Evolutionary conservation across 768 basidiomycete species (phyloP), one percentile per base, ranked within the genome.

Genomic region (Dendrothele bispora): DNA sequence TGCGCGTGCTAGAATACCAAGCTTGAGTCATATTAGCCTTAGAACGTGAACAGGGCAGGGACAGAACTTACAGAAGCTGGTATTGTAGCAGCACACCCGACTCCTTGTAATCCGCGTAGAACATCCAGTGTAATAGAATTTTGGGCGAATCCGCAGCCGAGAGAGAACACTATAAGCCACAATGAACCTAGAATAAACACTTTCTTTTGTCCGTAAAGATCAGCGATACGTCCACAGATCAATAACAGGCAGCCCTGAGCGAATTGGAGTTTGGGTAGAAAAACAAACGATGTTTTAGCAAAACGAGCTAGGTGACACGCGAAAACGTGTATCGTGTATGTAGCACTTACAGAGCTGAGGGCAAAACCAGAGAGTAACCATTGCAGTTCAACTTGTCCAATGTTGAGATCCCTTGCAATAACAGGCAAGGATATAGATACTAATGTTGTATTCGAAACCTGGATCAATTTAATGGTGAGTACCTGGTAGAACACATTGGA

Each of bases 1-100:
- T 0, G 83, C 71, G 39, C 86, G 77, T 0, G 93, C 92, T 27
- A 95, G 74, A 48, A 91, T 93, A 1, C 93, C 92, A 2, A 93
- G 61, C 82, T 90, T 50, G 17, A 44, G 24, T 40, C 3, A 7
- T 15, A 27, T 37, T n/a, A n/a, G n/a, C n/a, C n/a, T n/a, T n/a
- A n/a, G n/a, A n/a, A n/a, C n/a, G n/a, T n/a, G n/a, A n/a, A n/a
- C n/a, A n/a, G n/a, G n/a, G n/a, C n/a, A n/a, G n/a, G n/a, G n/a
- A n/a, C n/a, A n/a, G 5, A 50, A 59, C 74, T 60, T 69, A 88
- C 86, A 11, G 83, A 74, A 14, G 89, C 79, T 4, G 90, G 90
- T 14, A 91, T 80, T 4, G 77, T 76, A 1, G 89, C 90, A 0
- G 91, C 88, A 0, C 77, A 77, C 1, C 90, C 93, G n/a, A 86